Evolutionary conservation across 305 asterid species (phyloP).

Genomic region (Galium porrigens): DNA sequence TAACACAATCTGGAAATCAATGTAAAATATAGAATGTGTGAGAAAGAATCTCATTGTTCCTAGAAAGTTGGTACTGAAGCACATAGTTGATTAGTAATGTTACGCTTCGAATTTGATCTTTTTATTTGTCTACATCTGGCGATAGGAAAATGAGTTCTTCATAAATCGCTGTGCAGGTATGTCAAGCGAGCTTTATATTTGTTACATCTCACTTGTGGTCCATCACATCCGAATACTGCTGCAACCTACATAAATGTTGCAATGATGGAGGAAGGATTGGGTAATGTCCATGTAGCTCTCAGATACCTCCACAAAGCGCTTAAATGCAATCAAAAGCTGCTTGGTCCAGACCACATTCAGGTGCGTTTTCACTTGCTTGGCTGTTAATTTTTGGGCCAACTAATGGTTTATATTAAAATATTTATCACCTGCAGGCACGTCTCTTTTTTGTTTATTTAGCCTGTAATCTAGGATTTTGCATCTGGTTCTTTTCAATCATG

Average conservation of each 20-base stretch:
- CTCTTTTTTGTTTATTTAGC: slow-evolving; percentile 2
- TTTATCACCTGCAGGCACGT: background rate
- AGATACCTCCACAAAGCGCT: slow-evolving; percentile 98
- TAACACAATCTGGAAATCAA: background rate
- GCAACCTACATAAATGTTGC: slow-evolving; percentile 98
- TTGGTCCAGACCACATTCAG: slow-evolving; percentile 99
- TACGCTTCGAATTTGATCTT: background rate
- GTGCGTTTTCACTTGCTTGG: slow-evolving; percentile 23
- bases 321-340: slow-evolving; percentile 97
- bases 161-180: slow-evolving; percentile 32
- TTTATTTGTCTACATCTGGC: background rate
- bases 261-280: slow-evolving; percentile 99
- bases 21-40: background rate
- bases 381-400: background rate
- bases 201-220: slow-evolving; percentile 92
- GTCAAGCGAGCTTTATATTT: slow-evolving; percentile 90
- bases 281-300: slow-evolving; percentile 94
- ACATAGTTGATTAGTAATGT: background rate
- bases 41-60: background rate
- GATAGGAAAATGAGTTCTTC: slow-evolving; percentile 3
- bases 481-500: background rate
- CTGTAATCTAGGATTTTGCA: background rate
- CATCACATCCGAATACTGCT: slow-evolving; percentile 98
- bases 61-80: background rate
- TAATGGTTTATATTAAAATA: background rate